phyloP scores from a whole-genome alignment of 2,329 filamentous ascomycete species.

The Neodidymelliopsis sp. region DNA sequence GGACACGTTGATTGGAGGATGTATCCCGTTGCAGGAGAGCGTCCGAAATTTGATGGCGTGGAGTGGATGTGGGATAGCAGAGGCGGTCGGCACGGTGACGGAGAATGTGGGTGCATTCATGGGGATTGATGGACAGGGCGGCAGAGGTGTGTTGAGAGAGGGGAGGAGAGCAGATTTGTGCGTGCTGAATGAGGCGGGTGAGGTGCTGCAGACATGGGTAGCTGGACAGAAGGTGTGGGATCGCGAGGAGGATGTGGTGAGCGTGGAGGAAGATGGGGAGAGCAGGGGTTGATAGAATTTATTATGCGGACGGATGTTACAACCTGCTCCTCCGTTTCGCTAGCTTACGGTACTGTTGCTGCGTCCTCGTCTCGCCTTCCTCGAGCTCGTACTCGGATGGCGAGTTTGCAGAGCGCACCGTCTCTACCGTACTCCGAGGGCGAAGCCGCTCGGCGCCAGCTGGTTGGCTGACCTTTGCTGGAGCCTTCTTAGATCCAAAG shows the following conservation, averaged over 20 bases:
- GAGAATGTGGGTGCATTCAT: conserved; percentile 61
- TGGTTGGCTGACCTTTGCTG: conserved; percentile 16
- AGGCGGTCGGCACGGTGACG: conserved; percentile 59
- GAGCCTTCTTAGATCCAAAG: background rate
- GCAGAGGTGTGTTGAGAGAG: conserved; percentile 52
- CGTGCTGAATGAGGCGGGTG: conserved; percentile 55
- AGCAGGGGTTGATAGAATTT: conserved; percentile 27
- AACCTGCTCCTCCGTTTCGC: conserved; percentile 49
- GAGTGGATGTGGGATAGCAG: conserved; percentile 56
- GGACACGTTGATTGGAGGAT: conserved; percentile 62
- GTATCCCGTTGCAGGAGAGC: conserved; percentile 59
- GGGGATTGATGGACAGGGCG: conserved; percentile 54
- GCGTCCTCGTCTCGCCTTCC: conserved; percentile 41
- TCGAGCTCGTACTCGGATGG: conserved; percentile 42
- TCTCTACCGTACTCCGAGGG: conserved; percentile 30
- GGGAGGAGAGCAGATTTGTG: conserved; percentile 59
- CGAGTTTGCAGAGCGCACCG: conserved; percentile 9
- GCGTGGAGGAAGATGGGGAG: conserved; percentile 42
- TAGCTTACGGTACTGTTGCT: conserved; percentile 44
- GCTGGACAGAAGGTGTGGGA: conserved; percentile 58
- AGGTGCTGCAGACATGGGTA: conserved; percentile 61
- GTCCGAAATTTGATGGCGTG: conserved; percentile 58
- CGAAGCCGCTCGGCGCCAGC: conserved; percentile 22
- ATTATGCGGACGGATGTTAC: too few species aligned
- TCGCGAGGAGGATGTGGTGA: conserved; percentile 38